These are phyloP conservation scores for Spathaspora girioi DNA, from an alignment of 805 yeast species.

Conservation along the genomic window DNA sequence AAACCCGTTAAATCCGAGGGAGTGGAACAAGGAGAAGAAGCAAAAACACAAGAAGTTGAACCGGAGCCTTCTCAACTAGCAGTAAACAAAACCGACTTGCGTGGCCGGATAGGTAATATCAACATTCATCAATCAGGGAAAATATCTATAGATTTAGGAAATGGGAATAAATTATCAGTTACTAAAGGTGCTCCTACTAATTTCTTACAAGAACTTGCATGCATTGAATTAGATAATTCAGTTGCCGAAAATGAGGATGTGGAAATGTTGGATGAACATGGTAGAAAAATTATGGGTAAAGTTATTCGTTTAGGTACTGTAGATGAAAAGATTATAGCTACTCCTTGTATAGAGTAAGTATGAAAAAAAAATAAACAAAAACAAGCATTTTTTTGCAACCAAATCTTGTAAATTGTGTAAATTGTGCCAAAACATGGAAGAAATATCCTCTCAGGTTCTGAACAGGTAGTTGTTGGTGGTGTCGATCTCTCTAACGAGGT, in stretches of 20 bases:
- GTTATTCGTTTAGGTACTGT: slow-evolving; percentile 27
- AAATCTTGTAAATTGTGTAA: background rate
- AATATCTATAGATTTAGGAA: slow-evolving; percentile 70
- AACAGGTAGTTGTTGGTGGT: background rate
- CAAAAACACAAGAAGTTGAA: slow-evolving; percentile 9
- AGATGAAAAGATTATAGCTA: slow-evolving; percentile 27
- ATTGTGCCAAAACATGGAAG: background rate
- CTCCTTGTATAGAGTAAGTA: slow-evolving; percentile 18
- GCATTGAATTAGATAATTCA: slow-evolving; percentile 38
- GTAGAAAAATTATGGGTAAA: slow-evolving; percentile 18
- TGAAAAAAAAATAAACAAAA: background rate
- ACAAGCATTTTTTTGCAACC: slow-evolving; percentile 4
- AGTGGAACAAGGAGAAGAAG: slow-evolving; percentile 13
- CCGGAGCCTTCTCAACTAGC: slow-evolving; percentile 1
- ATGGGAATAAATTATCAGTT: slow-evolving; percentile 59
- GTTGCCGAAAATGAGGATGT: slow-evolving; percentile 15
- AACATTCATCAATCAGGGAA: slow-evolving; percentile 84
- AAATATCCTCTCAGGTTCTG: background rate
- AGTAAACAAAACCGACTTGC: slow-evolving; percentile 4
- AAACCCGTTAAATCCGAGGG: slow-evolving; percentile 8
- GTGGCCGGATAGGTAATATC: slow-evolving; percentile 69
- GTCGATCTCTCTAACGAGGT: slow-evolving; percentile 2
- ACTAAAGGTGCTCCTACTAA: slow-evolving; percentile 65
- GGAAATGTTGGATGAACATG: slow-evolving; percentile 20
- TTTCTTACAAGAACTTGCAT: slow-evolving; percentile 70